Base-by-base conservation (phyloP, 768 basidiomycete species). In the Russula foetens region DNA sequence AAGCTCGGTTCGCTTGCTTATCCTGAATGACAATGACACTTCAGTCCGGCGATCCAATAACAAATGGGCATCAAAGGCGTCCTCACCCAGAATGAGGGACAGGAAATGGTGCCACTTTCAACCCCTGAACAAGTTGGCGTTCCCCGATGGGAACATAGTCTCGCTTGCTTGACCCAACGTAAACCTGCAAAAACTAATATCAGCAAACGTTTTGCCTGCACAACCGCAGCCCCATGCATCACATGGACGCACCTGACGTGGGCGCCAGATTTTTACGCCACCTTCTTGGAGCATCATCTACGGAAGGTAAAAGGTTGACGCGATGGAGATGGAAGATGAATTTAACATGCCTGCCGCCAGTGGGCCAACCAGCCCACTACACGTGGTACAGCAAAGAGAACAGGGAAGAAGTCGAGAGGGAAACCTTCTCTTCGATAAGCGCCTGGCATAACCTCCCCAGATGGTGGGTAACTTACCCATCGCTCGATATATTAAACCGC, bases 301-400 rank as follows among this genome's bases (percentile, higher is more conserved):
- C 53, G 28, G 47, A 57, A 21, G 14, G 14, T 11, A 11, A 35
- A 12, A 31, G 8, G n/a, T 60, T 31, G 46, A 33, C 15, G 7
- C 17, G 33, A 2, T 2, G 28, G 3, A 15, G 15, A 8, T n/a
- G 29, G 17, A 17, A 50, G 23, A 23, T 35, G n/a, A 26, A 9
- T 6, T 21, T 1, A 46, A 63, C 72, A 55, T 58, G 84, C 88
- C 80, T 90, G 90, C 56, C 90, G 79, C 92, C 92, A 95, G 72
- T 94, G 92, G 0, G 92, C 90, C 8, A 95, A 77, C 93, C 92
- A 95, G 21, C 93, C 92, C 28, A 92, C 91, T 8, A 96, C 91
- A 23, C 93, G 84, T 1, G 93, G 93, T 2, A 96, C 92, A 21
- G 86, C 92, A 69, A 96, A 96, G 33, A 96, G 75, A 23, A 96